Evolutionary conservation across 495 filamentous ascomycete species (phyloP).

Genomic region (Xylona heveae): DNA sequence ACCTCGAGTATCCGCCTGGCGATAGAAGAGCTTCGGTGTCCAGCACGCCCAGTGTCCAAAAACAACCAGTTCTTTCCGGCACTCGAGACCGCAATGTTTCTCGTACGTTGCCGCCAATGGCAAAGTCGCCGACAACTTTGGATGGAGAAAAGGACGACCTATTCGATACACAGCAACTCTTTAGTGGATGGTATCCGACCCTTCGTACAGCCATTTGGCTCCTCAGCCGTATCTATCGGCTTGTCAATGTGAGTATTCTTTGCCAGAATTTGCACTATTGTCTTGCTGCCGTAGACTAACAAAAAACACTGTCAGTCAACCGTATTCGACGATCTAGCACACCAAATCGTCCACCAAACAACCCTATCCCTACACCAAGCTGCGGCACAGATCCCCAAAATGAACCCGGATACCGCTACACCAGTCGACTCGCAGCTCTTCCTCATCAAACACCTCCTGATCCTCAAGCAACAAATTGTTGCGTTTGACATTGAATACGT

Average conservation of each 20-base stretch:
- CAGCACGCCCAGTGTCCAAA: constrained; percentile 20
- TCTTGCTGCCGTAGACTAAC: constrained; percentile 2
- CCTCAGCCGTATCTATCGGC: constrained; percentile 62
- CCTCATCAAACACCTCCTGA: constrained; percentile 73
- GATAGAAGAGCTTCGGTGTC: constrained; percentile 25
- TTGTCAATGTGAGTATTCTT: constrained; percentile 49
- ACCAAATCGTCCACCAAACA: constrained; percentile 57
- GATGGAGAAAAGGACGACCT: constrained; percentile 24
- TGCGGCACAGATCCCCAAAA: constrained; percentile 26
- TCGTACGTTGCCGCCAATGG: constrained; percentile 23
- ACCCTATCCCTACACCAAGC: constrained; percentile 38
- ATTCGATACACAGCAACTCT: constrained; percentile 14
- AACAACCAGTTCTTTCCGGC: constrained; percentile 14
- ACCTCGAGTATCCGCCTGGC: constrained; percentile 41
- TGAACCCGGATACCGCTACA: constrained; percentile 28
- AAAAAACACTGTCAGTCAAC: constrained; percentile 25
- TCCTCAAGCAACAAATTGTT: constrained; percentile 78
- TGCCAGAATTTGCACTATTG: constrained; percentile 1
- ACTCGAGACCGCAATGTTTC: constrained; percentile 19
- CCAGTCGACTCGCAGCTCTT: constrained; percentile 57
- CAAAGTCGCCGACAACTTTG: constrained; percentile 28
- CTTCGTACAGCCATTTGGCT: constrained; percentile 64
- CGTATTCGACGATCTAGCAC: constrained; percentile 58
- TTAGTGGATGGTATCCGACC: constrained; percentile 45
- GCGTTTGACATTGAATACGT: constrained; percentile 85